Evolutionary conservation across 2,329 filamentous ascomycete species (phyloP).

Genomic region (Sphaerulina populicola): DNA sequence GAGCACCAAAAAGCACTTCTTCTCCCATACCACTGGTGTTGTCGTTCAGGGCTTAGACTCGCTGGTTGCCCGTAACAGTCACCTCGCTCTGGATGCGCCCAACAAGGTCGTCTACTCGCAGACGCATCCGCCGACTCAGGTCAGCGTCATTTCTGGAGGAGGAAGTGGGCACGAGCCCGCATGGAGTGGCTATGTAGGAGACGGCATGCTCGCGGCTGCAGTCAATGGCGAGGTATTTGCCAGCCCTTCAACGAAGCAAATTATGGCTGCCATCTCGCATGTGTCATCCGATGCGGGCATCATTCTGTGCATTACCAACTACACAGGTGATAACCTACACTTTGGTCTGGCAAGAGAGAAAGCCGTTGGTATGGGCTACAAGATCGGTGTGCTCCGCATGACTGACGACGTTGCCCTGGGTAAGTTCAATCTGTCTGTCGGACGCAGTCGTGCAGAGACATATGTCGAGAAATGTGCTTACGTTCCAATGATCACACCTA

Average conservation of each 20-base stretch:
- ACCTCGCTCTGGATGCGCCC: conserved; percentile 38
- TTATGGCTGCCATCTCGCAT: conserved; percentile 43
- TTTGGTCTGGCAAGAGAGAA: conserved; percentile 45
- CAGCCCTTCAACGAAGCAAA: conserved; percentile 42
- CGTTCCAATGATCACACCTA: neutral
- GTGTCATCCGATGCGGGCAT: conserved; percentile 41
- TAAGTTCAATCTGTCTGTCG: conserved; percentile 20
- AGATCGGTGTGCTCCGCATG: conserved; percentile 43
- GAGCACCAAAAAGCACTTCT: conserved; percentile 48
- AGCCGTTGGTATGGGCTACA: conserved; percentile 39
- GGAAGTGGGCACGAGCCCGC: conserved; percentile 44
- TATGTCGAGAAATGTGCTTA: neutral
- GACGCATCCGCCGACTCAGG: conserved; percentile 38
- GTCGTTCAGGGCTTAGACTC: conserved; percentile 44
- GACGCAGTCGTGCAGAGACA: neutral
- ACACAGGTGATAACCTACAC: conserved; percentile 45
- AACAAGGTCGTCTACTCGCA: conserved; percentile 45
- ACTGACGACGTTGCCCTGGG: conserved; percentile 43
- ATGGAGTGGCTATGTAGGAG: conserved; percentile 44
- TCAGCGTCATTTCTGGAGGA: conserved; percentile 42
- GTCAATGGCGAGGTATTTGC: conserved; percentile 45
- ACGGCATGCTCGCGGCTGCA: conserved; percentile 43
- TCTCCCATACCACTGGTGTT: conserved; percentile 44
- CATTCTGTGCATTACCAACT: conserved; percentile 45
- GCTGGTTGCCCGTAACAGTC: conserved; percentile 40